Evolutionary conservation across 2,329 filamentous ascomycete genomes (phyloP), one percentile per base, ranked within the genome.

Genomic region (Xylariaceae sp.): DNA sequence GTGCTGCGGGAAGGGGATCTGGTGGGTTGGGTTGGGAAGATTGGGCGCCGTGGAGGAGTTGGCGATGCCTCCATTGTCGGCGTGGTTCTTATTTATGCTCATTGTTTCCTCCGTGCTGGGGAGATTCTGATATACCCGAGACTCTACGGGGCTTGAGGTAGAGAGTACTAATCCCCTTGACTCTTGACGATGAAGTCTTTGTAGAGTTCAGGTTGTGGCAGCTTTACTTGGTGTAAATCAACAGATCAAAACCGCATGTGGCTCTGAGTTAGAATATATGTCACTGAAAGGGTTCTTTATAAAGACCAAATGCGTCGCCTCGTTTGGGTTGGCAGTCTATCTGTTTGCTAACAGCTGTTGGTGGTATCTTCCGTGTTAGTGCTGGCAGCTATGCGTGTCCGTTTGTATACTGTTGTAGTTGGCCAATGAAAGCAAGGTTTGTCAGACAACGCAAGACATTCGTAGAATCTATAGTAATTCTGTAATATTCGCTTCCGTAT

Each of bases 1-100:
- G 68, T 77, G 72, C 7, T 70, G 70, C 7, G 71, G 72, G 2
- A 59, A 58, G 18, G 67, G 58, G 26, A 41, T 48, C 44, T 29
- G 21, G 47, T 20, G 26, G 1, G 46, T 20, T 44, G 16, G 43
- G 9, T 23, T 55, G 44, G 23, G 20, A 3, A 16, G 14, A 4
- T 18, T 40, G 23, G 51, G 32, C 2, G 32, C 20, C 4, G 37
- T 12, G 6, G 46, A 46, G 6, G 46, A 46, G 52, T 42, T 40
- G 20, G 41, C 46, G 20, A 46, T n/a, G 20, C 50, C 21, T 18
- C 44, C 23, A 26, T n/a, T 40, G 20, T 40, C 14, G 29, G 20
- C 43, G 29, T 52, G 19, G 21, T 50, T 48, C 40, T 32, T 44
- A 10, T 20, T 43, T 14, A 21, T 18, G 40, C 5, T 44, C 32